Percentiles rank a stretch among this genome's conserved stretches.
Evolutionary conservation across 2,329 filamentous ascomycete species (phyloP).

Genomic region (Beauveria sp.): DNA sequence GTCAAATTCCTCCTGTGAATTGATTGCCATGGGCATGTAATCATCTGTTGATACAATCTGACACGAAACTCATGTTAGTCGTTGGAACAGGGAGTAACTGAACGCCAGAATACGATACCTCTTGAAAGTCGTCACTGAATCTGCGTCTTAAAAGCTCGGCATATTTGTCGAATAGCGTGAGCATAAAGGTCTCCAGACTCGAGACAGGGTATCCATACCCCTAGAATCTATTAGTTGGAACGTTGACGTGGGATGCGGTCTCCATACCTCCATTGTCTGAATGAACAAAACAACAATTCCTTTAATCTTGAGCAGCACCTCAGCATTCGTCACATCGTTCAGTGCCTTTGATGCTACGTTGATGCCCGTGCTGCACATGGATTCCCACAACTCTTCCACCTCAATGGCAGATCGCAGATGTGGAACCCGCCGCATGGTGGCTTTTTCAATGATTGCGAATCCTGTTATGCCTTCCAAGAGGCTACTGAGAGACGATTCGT

Average conservation of each 20-base stretch:
- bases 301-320: constrained; percentile 89
- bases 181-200: constrained; percentile 72
- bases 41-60: constrained; percentile 82
- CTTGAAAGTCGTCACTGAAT: constrained; percentile 93
- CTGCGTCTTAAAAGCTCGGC: constrained; percentile 81
- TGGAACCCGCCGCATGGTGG: constrained; percentile 80
- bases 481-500: constrained; percentile 79
- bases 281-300: constrained; percentile 89
- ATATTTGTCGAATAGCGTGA: constrained; percentile 91
- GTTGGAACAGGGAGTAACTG: neutral
- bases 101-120: constrained; percentile 43
- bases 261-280: constrained; percentile 85
- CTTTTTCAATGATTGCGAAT: constrained; percentile 93
- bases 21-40: constrained; percentile 99
- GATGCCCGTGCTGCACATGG: constrained; percentile 87
- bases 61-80: constrained; percentile 6
- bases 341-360: constrained; percentile 73
- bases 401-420: constrained; percentile 77
- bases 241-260: constrained; percentile 59
- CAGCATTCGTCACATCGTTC: constrained; percentile 74
- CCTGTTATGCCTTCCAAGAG: constrained; percentile 89
- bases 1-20: constrained; percentile 82
- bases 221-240: constrained; percentile 70
- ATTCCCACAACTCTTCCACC: constrained; percentile 98
- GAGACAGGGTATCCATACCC: constrained; percentile 85